Evolutionary conservation across 768 basidiomycete genomes (phyloP), one percentile per base, ranked within the genome.

Genomic region (Leccinellum rugosiceps): DNA sequence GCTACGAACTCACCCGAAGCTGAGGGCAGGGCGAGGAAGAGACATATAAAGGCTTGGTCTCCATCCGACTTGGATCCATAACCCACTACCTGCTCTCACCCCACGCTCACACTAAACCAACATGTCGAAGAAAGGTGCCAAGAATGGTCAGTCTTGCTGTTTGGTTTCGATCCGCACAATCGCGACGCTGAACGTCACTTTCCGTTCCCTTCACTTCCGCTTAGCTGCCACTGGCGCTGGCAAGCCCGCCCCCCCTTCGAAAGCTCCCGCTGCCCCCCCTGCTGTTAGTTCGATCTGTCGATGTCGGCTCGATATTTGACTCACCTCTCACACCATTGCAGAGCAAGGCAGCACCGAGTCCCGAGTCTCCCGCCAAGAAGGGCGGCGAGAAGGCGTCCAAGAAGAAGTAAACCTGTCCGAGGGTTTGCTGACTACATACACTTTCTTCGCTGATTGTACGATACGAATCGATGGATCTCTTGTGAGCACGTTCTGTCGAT

Each of bases 291-390:
- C 17, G 15, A 38, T 7, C 9, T 4, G 3, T 34, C 8, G 14
- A 32, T 34, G 4, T 30, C 11, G 9, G 3, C 7, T 1, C 13
- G 38, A 50, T 7, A 13, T 15, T n/a, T 31, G 58, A 59, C 48
- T 51, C 17, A 54, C 21, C n/a, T 25, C 21, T 9, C 21, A 43
- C 21, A 34, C 14, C 6, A 35, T 41, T 50, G 3, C 47, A 72
- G 72, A 58, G 56, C 45, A 73, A 72, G 31, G 57, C 49, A 3
- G 44, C 63, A 1, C 13, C 53, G 23, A 62, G 58, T 31, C 58
- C 64, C 3, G 72, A 73, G 58, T 66, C 72, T 52, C 68, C 66
- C 30, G 61, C 63, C 21, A 72, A 73, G 30, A 70, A 72, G 52
- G 48, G 59, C n/a, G 58, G 63, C 14, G 62, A 47, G 31, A 72